Base-by-base conservation (phyloP, 1,139 yeast genomes). In the Waltiozyma sp. region DNA sequence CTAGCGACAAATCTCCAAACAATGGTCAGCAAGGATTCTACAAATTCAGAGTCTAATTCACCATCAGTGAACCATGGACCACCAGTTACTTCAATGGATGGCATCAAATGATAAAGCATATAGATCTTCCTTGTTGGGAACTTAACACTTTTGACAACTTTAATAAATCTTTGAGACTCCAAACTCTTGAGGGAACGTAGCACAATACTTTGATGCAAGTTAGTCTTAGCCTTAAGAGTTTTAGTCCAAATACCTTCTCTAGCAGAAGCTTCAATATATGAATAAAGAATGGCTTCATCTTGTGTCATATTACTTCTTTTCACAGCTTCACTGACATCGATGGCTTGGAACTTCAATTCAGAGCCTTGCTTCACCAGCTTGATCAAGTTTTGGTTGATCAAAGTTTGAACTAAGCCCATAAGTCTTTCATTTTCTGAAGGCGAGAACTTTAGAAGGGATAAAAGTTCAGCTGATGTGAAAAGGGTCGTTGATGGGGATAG, bases 41-140 rank as follows among this genome's bases (percentile, higher is more conserved):
- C 89, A 58, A 91, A 91, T 59, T 89, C 98, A 3, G 89, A 80
- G 58, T 91, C 99, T 47, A 91, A 71, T 61, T 91, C 98, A 31
- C 89, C 79, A 59, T 93, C 98, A 0, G 97, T 88, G 61, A 89
- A 93, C 98, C 98, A 91, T 3, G 98, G 98, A 1, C 98, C 99
- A 48, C 99, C 99, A 0, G 98, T 91, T 38, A 91, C 93, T 54
- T 89, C 97, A 34, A 86, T 79, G 4, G 95, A 82, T 9, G 99
- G 99, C 59, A 87, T 95, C 53, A 93, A 66, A 56, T 87, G 82
- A 60, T 88, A 89, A 47, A 93, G 70, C 97, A 91, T 91, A 64
- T 88, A 93, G 38, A 91, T 91, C 61, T 91, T 93, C 52, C 98
- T 73, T 3, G 97, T 91, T n/a, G 97, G 97, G 59, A 78, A 84